These are phyloP conservation scores for Penicillium diatomitis DNA, from an alignment of 495 filamentous ascomycete genomes.

Conservation along the genomic window DNA sequence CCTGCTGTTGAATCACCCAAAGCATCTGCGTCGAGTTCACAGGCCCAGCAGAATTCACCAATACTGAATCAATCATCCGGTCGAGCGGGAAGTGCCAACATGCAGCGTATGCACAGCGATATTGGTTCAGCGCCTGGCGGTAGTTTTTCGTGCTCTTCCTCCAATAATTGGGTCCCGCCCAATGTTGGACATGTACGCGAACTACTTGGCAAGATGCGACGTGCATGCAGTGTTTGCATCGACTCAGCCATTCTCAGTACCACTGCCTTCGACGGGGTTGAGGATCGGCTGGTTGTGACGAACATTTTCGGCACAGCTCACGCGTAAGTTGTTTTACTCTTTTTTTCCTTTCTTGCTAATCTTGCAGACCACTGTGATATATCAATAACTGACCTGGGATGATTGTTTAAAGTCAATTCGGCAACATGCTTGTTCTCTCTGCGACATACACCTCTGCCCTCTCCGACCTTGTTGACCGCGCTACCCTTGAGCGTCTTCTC, in stretches of 20 bases:
- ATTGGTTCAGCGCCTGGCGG: constrained; percentile 16
- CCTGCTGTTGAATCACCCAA: constrained; percentile 25
- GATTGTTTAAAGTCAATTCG: constrained; percentile 67
- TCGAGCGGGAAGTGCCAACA: constrained; percentile 13
- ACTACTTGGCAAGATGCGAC: constrained; percentile 32
- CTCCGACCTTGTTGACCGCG: constrained; percentile 37
- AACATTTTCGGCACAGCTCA: constrained; percentile 94
- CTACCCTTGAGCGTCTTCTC: constrained; percentile 40
- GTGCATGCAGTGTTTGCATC: constrained; percentile 51
- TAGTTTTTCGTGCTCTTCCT: constrained; percentile 1
- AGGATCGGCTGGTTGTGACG: constrained; percentile 69
- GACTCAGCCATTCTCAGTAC: constrained; percentile 77
- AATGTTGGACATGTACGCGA: constrained; percentile 13
- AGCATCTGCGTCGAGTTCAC: constrained; percentile 16
- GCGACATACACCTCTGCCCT: constrained; percentile 62
- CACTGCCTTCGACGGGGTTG: constrained; percentile 66
- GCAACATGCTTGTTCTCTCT: constrained; percentile 82
- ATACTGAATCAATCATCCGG: constrained; percentile 15
- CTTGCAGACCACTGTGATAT: neutral
- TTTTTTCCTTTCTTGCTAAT: too few relatives aligned
- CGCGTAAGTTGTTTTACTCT: constrained; percentile 58
- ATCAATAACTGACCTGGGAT: neutral
- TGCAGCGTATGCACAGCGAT: constrained; percentile 30
- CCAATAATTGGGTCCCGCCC: constrained; percentile 9
- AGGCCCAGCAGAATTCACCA: constrained; percentile 26